phyloP scores from a whole-genome alignment of 1,284 basidiomycete species.

The Cystobasidiaceae sp. region DNA sequence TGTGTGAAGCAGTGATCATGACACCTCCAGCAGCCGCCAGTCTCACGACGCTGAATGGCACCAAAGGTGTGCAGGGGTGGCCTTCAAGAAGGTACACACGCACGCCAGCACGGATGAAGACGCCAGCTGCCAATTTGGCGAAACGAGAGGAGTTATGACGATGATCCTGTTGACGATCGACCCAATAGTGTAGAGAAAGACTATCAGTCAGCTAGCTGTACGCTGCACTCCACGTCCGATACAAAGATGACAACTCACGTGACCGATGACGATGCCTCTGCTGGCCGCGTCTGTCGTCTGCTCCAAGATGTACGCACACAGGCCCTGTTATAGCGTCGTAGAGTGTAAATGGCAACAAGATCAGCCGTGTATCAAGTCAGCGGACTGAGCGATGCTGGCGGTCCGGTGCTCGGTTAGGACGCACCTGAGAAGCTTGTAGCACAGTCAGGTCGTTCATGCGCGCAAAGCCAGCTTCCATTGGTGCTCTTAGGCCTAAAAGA shows the following conservation, averaged over 20 bases:
- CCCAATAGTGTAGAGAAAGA: background rate
- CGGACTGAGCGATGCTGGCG: too few species aligned
- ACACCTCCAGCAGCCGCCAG: conserved; percentile 71
- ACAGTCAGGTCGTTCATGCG: conserved; percentile 80
- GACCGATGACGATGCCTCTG: conserved; percentile 68
- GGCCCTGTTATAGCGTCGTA: too few species aligned
- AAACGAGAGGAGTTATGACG: conserved; percentile 68
- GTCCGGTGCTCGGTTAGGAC: too few species aligned
- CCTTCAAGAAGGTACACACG: conserved; percentile 66
- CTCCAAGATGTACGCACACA: conserved; percentile 63
- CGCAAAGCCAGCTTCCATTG: conserved; percentile 77
- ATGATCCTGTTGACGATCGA: conserved; percentile 58
- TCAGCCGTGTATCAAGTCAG: too few species aligned
- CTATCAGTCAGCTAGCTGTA: too few species aligned
- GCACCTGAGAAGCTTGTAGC: conserved; percentile 56
- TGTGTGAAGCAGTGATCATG: conserved; percentile 84
- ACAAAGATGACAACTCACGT: conserved; percentile 6
- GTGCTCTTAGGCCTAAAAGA: conserved; percentile 75
- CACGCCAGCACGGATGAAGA: conserved; percentile 60
- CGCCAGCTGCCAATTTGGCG: conserved; percentile 65
- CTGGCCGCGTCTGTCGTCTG: conserved; percentile 54
- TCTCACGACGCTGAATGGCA: conserved; percentile 64
- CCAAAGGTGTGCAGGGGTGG: conserved; percentile 74
- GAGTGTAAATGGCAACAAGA: too few species aligned
- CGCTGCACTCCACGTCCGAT: too few species aligned